Conservation (phyloP, 139 green algal genomes). For the Gonium pectorale region DNA sequence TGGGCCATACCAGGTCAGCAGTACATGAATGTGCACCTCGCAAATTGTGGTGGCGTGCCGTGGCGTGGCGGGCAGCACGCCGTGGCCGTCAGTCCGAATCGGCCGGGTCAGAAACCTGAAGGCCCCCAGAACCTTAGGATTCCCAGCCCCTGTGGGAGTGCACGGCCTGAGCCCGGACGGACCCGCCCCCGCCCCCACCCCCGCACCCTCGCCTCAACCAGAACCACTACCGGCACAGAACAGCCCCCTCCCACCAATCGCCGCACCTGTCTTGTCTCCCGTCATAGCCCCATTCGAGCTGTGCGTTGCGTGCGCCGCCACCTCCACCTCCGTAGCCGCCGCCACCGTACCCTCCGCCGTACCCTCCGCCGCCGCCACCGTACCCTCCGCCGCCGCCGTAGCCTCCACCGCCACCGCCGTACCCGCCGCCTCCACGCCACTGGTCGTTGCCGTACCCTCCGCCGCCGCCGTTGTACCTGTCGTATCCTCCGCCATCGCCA, state of each 20-base stretch:
- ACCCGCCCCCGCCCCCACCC: too few species aligned
- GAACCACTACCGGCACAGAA: neutral
- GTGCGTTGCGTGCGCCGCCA: slow-evolving; percentile 9
- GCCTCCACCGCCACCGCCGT: neutral
- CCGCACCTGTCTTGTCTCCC: neutral
- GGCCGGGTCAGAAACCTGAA: too few species aligned
- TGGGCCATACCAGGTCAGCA: too few species aligned
- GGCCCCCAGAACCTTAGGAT: too few species aligned
- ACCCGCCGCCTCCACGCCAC: neutral
- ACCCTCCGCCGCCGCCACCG: neutral
- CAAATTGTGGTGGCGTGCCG: too few species aligned
- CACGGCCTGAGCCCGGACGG: too few species aligned
- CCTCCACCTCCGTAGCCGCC: neutral
- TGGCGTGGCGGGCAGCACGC: too few species aligned
- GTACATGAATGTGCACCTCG: too few species aligned
- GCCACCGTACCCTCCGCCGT: neutral
- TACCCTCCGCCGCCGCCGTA: neutral
- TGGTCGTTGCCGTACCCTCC: neutral
- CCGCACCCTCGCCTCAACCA: too few species aligned
- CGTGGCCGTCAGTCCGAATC: too few species aligned
- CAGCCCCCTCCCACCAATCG: neutral
- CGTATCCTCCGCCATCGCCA: neutral
- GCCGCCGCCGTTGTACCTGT: neutral
- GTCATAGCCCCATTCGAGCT: slow-evolving; percentile 34
- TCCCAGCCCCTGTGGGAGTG: too few species aligned